Conservation (phyloP, 192 early-diverging fungal genomes). For the Coemansia brasiliensis region DNA sequence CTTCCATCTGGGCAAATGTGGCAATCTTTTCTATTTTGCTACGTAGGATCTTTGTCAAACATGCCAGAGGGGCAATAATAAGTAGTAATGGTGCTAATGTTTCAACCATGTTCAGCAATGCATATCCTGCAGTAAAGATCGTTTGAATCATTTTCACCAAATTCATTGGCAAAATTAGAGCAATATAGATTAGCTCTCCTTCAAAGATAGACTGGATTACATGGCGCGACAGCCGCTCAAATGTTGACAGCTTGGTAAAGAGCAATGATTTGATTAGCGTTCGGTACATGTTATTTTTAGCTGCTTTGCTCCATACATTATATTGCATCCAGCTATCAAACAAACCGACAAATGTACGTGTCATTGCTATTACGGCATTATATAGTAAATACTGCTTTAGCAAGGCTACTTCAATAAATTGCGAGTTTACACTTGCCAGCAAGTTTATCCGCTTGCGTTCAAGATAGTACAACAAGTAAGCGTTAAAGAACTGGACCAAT, state of each 20-base stretch:
- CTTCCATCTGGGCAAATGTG: too few species aligned
- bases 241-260: slow-evolving; percentile 3
- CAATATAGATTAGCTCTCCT: neutral
- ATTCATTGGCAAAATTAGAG: neutral
- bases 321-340: neutral
- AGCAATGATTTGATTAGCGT: slow-evolving; percentile 1
- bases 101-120: slow-evolving; percentile 5
- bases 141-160: neutral
- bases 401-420: neutral
- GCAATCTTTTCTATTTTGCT: neutral
- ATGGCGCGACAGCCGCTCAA: slow-evolving; percentile 21
- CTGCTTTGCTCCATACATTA: slow-evolving; percentile 6
- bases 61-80: neutral
- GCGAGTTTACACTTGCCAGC: neutral
- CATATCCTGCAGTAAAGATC: slow-evolving; percentile 3
- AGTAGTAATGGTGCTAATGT: neutral
- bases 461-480: slow-evolving; percentile 14
- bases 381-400: slow-evolving; percentile 3
- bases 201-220: neutral
- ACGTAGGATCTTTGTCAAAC: neutral
- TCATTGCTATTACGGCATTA: slow-evolving; percentile 1
- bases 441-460: slow-evolving; percentile 12
- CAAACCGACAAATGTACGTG: neutral
- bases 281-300: slow-evolving; percentile 1
- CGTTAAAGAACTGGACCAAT: slow-evolving; percentile 4